Base-by-base conservation (phyloP, 768 basidiomycete species). In the Albatrellus ellisii region DNA sequence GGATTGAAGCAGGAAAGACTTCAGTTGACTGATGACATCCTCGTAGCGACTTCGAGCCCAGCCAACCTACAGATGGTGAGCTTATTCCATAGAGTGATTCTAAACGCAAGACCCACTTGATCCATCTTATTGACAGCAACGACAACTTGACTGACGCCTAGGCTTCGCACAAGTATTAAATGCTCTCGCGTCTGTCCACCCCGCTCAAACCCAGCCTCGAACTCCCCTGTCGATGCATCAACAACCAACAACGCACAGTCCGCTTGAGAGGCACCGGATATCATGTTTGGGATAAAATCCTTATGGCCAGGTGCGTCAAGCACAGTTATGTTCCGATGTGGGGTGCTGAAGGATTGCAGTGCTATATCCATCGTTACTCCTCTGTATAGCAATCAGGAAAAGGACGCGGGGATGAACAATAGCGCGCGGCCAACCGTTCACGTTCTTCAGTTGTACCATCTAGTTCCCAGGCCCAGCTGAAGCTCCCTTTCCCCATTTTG, bases 281-380 rank as follows among this genome's bases (percentile, higher is more conserved):
- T 99, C 94, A 98, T 98, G 56, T 98, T 98, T 1, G 95, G 95
- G 48, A 99, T 84, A 53, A 98, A 98, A 55, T 99, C 95, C 50
- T 79, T 83, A 61, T 99, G 95, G 0, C 95, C 95, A 0, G 95
- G 95, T 0, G 94, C 94, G 53, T 99, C 95, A 24, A 99, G 73
- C n/a, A 99, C 75, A 1, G 90, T 95, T 50, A 98, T 78, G 48
- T 77, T 72, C 38, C 84, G 72, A 48, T 80, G 70, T 0, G 75
- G 63, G 0, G 91, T 97, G 4, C 70, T 58, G 45, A 89, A 66
- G 33, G 78, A 75, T 53, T 91, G 83, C 40, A 80, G 68, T 2
- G 91, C 92, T 43, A 99, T 84, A 55, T 98, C 95, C 80, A 98
- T 98, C 0, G 95, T 99, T 33, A 99, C 87, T 26, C 95, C 95